phyloP scores from a whole-genome alignment of 1,284 basidiomycete genomes.

The Salmacisia buchloeana region DNA sequence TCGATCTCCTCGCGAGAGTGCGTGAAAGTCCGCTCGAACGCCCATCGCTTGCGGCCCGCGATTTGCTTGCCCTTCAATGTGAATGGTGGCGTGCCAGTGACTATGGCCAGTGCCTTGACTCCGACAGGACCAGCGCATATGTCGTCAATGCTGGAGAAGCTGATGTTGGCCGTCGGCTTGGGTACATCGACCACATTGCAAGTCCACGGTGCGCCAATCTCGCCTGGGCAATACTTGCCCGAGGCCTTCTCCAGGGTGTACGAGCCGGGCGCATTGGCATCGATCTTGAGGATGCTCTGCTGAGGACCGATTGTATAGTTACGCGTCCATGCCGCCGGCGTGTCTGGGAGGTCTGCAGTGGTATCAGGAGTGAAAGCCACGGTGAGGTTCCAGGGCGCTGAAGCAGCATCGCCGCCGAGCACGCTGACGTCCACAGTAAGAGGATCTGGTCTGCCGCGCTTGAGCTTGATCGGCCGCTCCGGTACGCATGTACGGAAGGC shows the following conservation, averaged over 20 bases:
- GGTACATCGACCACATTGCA: constrained; percentile 55
- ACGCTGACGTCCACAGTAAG: neutral
- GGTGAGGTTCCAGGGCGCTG: neutral
- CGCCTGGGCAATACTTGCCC: constrained; percentile 63
- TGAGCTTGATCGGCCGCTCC: constrained; percentile 62
- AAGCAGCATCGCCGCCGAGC: neutral
- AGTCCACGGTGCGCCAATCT: constrained; percentile 37
- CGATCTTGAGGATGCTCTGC: constrained; percentile 8
- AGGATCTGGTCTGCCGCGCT: neutral
- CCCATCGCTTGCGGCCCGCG: constrained; percentile 63
- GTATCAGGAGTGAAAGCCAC: neutral
- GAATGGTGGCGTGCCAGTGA: constrained; percentile 88
- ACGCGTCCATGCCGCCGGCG: neutral
- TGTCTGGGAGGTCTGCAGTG: neutral
- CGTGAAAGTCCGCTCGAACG: constrained; percentile 56
- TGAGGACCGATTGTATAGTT: neutral
- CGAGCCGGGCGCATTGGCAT: constrained; percentile 62
- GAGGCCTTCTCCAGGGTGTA: constrained; percentile 70
- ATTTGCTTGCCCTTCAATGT: constrained; percentile 59
- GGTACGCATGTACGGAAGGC: constrained; percentile 71
- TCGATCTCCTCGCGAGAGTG: constrained; percentile 75
- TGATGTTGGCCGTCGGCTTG: constrained; percentile 71
- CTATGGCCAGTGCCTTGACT: constrained; percentile 74
- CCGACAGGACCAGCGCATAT: constrained; percentile 86
- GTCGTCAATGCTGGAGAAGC: constrained; percentile 80